Evolutionary conservation across 179 eudicot species (phyloP), one percentile per base, ranked within the genome.

Genomic region (Corrigiola litoralis): DNA sequence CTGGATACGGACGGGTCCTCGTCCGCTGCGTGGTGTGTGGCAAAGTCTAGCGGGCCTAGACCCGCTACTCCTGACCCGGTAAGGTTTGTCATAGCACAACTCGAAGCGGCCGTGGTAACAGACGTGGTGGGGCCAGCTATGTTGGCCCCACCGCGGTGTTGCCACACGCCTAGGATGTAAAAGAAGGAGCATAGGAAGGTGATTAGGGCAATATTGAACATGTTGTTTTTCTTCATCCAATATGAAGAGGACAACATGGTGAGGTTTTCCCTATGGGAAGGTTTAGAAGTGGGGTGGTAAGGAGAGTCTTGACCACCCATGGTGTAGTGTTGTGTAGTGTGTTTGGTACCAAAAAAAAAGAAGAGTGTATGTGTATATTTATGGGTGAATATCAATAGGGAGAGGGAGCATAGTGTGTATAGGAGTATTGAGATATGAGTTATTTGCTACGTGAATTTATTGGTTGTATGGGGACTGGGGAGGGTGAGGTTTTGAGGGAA

Each of bases 121-220:
- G 63, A 12, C 46, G 72, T n/a, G 44, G 4, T 18, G 65, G 61
- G 42, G 67, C 24, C 2, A 41, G 53, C 5, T 13, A 62, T 4
- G 77, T 42, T 13, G 77, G 74, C 37, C 72, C 24, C 0, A 71
- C 44, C 14, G 40, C 58, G 60, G 70, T 49, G 63, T 1, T 70
- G 83, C 81, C 81, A 82, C 24, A 65, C 28, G 14, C 87, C 92
- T 51, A 86, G 71, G 65, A 78, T 47, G 68, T 82, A 88, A 24
- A 57, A 86, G 50, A 76, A 42, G 40, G 83, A 65, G 66, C 83
- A 86, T 33, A 89, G 79, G 77, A 65, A 38, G 40, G 42, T 31
- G 1, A 68, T 16, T 21, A 64, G 41, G 52, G 49, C 62, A 21
- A 77, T 2, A 8, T 64, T 63, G 42, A 9, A 49, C 37, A 55